Base-by-base conservation (phyloP, 2,329 filamentous ascomycete species). In the Ascochyta pisi region DNA sequence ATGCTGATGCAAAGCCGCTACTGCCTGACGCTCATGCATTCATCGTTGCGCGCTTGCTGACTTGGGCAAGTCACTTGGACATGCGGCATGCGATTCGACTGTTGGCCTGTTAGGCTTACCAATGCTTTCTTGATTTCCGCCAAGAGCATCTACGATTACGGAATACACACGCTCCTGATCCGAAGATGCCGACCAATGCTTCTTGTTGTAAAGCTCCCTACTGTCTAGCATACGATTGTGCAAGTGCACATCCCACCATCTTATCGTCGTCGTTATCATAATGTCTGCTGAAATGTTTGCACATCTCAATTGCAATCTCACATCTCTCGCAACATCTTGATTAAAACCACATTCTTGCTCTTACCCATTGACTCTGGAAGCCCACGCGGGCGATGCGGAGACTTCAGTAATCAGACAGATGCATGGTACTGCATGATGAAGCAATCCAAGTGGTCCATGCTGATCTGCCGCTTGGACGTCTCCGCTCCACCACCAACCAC, bases 91-190 rank as follows among this genome's bases (percentile, higher is more conserved):
- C 40, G 33, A 48, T 63, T 54, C 55, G 45, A 58, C 54, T 56
- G 51, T 56, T 51, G 38, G 48, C 54, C 42, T 54, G 54, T 48
- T 38, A 39, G 39, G 60, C 62, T 64, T 51, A 67, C 65, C 65
- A 66, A 65, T 66, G 57, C 56, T 45, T 44, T 51, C 51, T 49
- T 29, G 26, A 50, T 51, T 51, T 42, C 52, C 50, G 57, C 56
- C 57, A 52, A 54, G 62, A 49, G 40, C 29, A 38, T 24, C 47
- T 49, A 40, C 27, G 47, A 49, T 58, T 60, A 60, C 64, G 56
- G 53, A 43, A 60, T 37, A 43, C 34, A 41, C 47, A 46, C 45
- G 53, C 54, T 57, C 55, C 58, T 58, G 47, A 58, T 65, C 66
- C 63, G 66, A 61, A 26, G 41, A 33, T 63, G 53, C 64, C 61